Conservation (phyloP, 805 yeast species). For the Candida taoyuanica region DNA sequence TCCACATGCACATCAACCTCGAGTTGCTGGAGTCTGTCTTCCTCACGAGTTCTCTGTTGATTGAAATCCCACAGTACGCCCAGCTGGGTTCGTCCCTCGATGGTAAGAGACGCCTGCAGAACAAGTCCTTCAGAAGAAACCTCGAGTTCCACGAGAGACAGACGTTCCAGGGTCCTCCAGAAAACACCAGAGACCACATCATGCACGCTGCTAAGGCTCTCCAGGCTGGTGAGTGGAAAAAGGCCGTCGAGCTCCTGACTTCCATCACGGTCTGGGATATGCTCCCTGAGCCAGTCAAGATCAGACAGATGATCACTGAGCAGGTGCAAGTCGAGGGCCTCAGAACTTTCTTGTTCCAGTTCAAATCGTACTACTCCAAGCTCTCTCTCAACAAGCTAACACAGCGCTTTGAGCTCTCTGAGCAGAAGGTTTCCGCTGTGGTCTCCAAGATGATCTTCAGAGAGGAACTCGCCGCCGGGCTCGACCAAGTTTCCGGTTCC, state of each 20-base stretch:
- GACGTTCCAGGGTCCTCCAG: slow-evolving; percentile 96
- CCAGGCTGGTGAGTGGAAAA: slow-evolving; percentile 86
- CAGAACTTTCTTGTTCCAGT: slow-evolving; percentile 87
- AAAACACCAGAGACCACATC: slow-evolving; percentile 88
- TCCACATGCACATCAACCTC: slow-evolving; percentile 96
- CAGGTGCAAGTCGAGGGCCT: slow-evolving; percentile 88
- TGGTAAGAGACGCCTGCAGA: slow-evolving; percentile 57
- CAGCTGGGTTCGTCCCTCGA: slow-evolving; percentile 52
- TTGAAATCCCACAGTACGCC: slow-evolving; percentile 90
- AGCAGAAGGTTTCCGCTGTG: slow-evolving; percentile 52
- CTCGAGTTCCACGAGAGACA: slow-evolving; percentile 92
- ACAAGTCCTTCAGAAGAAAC: slow-evolving; percentile 86
- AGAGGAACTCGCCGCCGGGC: slow-evolving; percentile 71
- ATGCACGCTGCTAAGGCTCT: slow-evolving; percentile 88
- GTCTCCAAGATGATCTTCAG: slow-evolving; percentile 71
- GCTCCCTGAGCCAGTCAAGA: slow-evolving; percentile 61
- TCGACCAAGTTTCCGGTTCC: slow-evolving; percentile 61
- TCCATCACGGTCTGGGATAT: slow-evolving; percentile 84
- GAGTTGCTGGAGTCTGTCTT: slow-evolving; percentile 93
- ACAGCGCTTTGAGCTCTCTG: slow-evolving; percentile 58
- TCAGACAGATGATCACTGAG: slow-evolving; percentile 66
- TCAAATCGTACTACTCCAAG: slow-evolving; percentile 69
- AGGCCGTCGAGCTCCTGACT: slow-evolving; percentile 64
- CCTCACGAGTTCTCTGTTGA: slow-evolving; percentile 81
- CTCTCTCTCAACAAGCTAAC: slow-evolving; percentile 66